phyloP scores from a whole-genome alignment of 139 green algal genomes.

The Volvox reticuliferus region DNA sequence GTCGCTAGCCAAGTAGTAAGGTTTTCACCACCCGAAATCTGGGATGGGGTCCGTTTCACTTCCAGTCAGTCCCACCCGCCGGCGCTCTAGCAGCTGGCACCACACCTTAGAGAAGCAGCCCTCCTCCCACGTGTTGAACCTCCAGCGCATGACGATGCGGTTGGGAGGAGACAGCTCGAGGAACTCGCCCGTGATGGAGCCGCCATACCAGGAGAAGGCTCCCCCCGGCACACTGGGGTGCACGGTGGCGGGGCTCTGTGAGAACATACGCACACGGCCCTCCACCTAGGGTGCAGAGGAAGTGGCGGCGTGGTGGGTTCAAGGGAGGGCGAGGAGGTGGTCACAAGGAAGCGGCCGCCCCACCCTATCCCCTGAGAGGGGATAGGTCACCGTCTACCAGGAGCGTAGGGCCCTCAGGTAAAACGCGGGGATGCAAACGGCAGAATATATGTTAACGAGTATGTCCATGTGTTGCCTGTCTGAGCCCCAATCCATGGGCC shows the following conservation, averaged over 20 bases:
- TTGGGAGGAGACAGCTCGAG: slow-evolving; percentile 68
- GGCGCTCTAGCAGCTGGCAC: neutral
- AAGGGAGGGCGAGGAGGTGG: too few species aligned
- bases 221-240: slow-evolving; percentile 65
- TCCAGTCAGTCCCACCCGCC: neutral
- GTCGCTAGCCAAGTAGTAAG: neutral
- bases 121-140: slow-evolving; percentile 90
- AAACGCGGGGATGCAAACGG: too few species aligned
- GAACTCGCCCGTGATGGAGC: slow-evolving; percentile 66
- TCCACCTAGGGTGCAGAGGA: slow-evolving; percentile 19
- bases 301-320: neutral
- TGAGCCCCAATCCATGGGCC: too few species aligned
- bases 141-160: slow-evolving; percentile 84
- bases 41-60: neutral
- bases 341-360: too few species aligned
- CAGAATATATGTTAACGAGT: too few species aligned
- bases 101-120: slow-evolving; percentile 70
- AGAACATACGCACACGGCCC: slow-evolving; percentile 49
- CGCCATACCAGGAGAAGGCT: slow-evolving; percentile 69
- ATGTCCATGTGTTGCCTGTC: too few species aligned
- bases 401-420: too few species aligned
- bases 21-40: neutral
- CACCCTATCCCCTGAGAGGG: too few species aligned
- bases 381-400: too few species aligned
- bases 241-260: slow-evolving; percentile 58